Base-by-base conservation (phyloP, 208 protist species). In the Trypanosoma grayi region DNA sequence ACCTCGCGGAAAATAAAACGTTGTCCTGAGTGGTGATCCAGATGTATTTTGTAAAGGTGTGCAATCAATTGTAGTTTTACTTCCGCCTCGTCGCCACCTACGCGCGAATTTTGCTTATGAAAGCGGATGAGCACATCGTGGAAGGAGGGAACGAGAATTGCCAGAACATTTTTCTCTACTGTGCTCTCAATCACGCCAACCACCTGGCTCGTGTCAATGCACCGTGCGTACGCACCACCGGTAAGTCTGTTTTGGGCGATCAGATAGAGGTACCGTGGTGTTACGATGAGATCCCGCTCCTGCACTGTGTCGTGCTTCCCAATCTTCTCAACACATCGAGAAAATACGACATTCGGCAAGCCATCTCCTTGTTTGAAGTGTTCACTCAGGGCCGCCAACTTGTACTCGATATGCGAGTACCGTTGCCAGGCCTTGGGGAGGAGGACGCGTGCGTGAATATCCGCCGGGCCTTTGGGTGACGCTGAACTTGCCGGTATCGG, bases 41-140 rank as follows among this genome's bases (percentile, higher is more conserved):
- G 55, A 69, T 76, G 64, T 37, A 76, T 59, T 46, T 66, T 70
- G 62, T 75, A 85, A 25, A 90, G 60, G 54, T 90, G 83, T 20
- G 79, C 79, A 47, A 81, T 77, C 27, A 85, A 70, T 68, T 90
- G 75, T 37, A 74, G 48, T 60, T 77, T 79, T n/a, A 84, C 71
- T 13, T 77, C 67, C 16, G 31, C 45, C 34, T 71, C 62, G 2
- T 66, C 62, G 27, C 64, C 60, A 43, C 66, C 72, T 0, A 69
- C 53, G 37, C 36, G n/a, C 34, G 53, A 67, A 43, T 64, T 57
- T 47, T 73, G 66, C 11, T 22, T 54, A 25, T 62, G 31, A 45
- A 85, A 56, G 14, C 69, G 72, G 25, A 90, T 64, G 10, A 90
- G 65, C 2, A 85, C 25, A 53, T 90, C 83, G 64, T 90, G 83